Evolutionary conservation across 495 filamentous ascomycete species (phyloP), one percentile per base, ranked within the genome.

Genomic region (Barbatosphaeria neglecta): DNA sequence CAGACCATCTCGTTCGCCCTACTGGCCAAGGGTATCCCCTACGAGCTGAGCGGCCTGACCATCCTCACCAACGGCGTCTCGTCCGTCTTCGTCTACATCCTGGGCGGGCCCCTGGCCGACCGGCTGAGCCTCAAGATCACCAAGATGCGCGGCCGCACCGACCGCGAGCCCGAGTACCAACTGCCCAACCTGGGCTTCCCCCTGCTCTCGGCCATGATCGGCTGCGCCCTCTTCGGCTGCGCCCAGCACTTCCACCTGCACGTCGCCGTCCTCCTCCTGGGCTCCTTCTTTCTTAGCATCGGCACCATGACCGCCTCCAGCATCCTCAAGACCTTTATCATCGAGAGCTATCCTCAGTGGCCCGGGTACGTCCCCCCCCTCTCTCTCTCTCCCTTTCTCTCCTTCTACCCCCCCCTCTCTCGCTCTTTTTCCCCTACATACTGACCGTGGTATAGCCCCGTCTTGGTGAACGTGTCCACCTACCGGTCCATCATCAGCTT

Each of bases 221-320:
- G 37, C 11, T 40, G 35, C 35, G 37, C 28, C 24, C 28, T 33
- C 18, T 46, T 51, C 22, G 51, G 27, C 25, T 37, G 50, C 19
- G 28, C 39, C 13, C 19, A 38, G 27, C 22, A 50, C 19, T 23
- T 43, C 38, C 45, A 52, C 42, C 48, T 38, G 31, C 51, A 50
- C 49, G 44, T 52, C 51, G 44, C 25, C 27, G 44, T 40, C 22
- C 19, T 54, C 18, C 44, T 63, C 17, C n/a, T 56, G 13, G 42
- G 48, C 15, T 54, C 60, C 5, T 41, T 59, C 6, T 22, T 48
- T 10, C 45, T 69, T 19, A 37, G 22, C 38, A 31, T 40, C 37
- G 46, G 46, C 13, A 22, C 27, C 8, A 22, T 48, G 46, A 48
- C 46, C 6, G 24, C 37, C 4, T 16, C 27, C 4, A 42, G 37